Conservation (phyloP, 2,329 filamentous ascomycete species). For the Alternaria ethzedia region DNA sequence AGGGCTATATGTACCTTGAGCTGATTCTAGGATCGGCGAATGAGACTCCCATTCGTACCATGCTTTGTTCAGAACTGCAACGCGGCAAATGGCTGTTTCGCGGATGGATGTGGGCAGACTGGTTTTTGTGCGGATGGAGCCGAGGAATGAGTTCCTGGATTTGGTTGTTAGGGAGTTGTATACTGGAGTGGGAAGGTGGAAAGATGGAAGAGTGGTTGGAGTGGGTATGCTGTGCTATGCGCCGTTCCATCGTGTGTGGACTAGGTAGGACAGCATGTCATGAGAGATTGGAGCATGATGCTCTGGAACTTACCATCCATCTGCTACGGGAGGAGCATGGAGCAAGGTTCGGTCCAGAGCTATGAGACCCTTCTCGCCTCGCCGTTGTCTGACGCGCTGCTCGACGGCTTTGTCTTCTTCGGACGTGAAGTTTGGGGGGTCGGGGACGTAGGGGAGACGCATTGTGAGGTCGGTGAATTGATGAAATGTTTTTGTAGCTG, state of each 20-base stretch:
- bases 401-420: constrained; percentile 59
- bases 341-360: constrained; percentile 62
- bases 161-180: too few relatives aligned
- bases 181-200: too few relatives aligned
- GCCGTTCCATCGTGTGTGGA: background rate
- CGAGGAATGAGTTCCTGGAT: constrained; percentile 63
- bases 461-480: constrained; percentile 43
- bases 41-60: constrained; percentile 89
- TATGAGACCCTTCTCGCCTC: constrained; percentile 58
- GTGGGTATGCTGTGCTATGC: background rate
- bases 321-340: constrained; percentile 61
- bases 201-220: too few relatives aligned
- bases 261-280: background rate
- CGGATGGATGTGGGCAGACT: constrained; percentile 61
- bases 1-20: constrained; percentile 2
- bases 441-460: constrained; percentile 61
- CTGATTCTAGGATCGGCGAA: constrained; percentile 64
- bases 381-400: constrained; percentile 57
- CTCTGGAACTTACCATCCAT: constrained; percentile 56
- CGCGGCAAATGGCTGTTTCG: constrained; percentile 80
- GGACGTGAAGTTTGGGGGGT: constrained; percentile 56
- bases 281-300: background rate
- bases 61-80: constrained; percentile 79
- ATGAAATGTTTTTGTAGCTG: background rate
- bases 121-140: constrained; percentile 61